Conservation (phyloP, 2,329 filamentous ascomycete species). For the Bertia moriformis region DNA sequence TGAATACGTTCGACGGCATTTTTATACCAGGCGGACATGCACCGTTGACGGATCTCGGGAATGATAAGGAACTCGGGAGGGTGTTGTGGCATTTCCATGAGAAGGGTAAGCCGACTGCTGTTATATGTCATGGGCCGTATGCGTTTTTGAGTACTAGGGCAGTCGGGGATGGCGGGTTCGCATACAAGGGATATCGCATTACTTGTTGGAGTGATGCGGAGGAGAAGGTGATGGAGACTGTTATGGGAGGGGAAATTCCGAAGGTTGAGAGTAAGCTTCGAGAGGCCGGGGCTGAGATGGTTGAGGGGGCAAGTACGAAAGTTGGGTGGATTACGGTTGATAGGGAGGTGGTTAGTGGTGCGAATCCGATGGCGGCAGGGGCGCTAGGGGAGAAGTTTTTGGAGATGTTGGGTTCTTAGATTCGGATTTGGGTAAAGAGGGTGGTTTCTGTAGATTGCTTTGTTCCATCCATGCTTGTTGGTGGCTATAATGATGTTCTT, state of each 20-base stretch:
- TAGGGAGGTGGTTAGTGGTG: conserved; percentile 19
- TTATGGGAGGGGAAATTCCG: conserved; percentile 22
- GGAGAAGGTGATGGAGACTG: conserved; percentile 27
- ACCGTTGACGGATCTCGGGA: conserved; percentile 23
- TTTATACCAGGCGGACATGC: conserved; percentile 30
- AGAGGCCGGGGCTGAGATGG: conserved; percentile 24
- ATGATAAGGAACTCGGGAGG: conserved; percentile 22
- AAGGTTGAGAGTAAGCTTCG: conserved; percentile 22
- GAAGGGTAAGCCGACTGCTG: conserved; percentile 23
- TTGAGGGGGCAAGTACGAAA: conserved; percentile 21
- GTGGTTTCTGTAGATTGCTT: too few relatives aligned
- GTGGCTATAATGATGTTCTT: too few relatives aligned
- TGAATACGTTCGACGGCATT: conserved; percentile 20
- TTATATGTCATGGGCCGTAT: conserved; percentile 29
- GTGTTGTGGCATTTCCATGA: conserved; percentile 23
- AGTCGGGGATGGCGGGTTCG: conserved; percentile 17
- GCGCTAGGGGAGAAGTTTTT: conserved; percentile 16
- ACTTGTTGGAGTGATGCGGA: conserved; percentile 27
- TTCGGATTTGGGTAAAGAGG: too few relatives aligned
- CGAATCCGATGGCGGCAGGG: conserved; percentile 15
- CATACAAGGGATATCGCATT: conserved; percentile 27
- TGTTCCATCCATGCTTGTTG: too few relatives aligned
- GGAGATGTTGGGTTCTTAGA: conserved; percentile 13
- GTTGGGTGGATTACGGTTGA: conserved; percentile 24
- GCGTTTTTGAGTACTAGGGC: conserved; percentile 24